Evolutionary conservation across 495 filamentous ascomycete species (phyloP).

Genomic region (Endocarpon pusillum): DNA sequence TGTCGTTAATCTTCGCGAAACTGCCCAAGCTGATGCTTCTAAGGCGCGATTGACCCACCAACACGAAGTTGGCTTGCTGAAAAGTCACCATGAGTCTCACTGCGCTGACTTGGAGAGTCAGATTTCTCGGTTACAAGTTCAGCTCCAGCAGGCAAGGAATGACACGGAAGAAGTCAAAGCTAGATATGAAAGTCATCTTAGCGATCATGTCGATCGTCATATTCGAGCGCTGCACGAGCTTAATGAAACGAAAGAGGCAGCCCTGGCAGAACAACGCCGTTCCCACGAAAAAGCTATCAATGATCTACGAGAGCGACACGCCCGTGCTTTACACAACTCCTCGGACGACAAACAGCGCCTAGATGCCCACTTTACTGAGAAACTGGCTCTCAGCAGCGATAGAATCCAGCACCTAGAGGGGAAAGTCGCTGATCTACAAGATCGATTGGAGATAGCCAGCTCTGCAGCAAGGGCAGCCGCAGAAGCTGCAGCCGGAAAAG

Average conservation of each 20-base stretch:
- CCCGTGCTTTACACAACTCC: constrained; percentile 51
- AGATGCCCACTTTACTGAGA: constrained; percentile 50
- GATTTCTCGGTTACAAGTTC: constrained; percentile 43
- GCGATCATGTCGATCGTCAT: constrained; percentile 47
- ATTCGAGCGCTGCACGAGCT: constrained; percentile 34
- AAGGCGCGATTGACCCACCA: constrained; percentile 43
- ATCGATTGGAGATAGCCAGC: constrained; percentile 79
- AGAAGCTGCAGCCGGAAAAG: constrained; percentile 50
- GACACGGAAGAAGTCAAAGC: constrained; percentile 59
- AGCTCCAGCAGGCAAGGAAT: constrained; percentile 53
- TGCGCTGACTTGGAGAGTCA: constrained; percentile 63
- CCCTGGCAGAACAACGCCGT: constrained; percentile 47
- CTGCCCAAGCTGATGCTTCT: constrained; percentile 61
- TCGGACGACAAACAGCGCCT: constrained; percentile 54
- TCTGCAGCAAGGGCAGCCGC: constrained; percentile 78
- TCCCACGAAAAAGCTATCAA: constrained; percentile 58
- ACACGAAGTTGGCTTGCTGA: constrained; percentile 63
- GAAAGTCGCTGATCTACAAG: constrained; percentile 63
- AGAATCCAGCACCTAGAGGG: constrained; percentile 70
- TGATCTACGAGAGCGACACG: constrained; percentile 45
- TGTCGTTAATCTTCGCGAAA: constrained; percentile 63
- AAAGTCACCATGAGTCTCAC: no score
- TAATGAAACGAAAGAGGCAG: constrained; percentile 39
- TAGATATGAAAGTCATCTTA: constrained; percentile 57
- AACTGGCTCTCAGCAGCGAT: constrained; percentile 57